Percentiles rank a stretch among this genome's conserved stretches.
These are phyloP conservation scores for Solanum chiquidenum DNA, from an alignment of 257 asterid species.

Conservation along the genomic window DNA sequence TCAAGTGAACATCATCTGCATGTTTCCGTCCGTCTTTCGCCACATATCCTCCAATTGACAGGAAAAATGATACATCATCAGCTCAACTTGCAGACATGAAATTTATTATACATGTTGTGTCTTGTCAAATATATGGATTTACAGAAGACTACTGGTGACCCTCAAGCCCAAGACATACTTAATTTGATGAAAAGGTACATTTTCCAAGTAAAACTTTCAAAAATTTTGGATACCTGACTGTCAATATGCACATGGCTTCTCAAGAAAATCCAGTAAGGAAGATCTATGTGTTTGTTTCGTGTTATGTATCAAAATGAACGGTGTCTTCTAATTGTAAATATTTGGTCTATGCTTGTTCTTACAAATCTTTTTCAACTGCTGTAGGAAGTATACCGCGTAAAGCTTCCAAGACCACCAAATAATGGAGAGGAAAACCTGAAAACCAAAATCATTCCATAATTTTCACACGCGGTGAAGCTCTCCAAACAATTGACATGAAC, in stretches of 20 bases:
- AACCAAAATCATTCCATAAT: constrained; percentile 84
- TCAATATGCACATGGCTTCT: not conserved
- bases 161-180: constrained; percentile 83
- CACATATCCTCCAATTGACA: constrained; percentile 77
- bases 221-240: not conserved
- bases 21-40: not conserved
- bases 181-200: constrained; percentile 68
- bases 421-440: constrained; percentile 95
- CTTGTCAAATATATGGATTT: constrained; percentile 88
- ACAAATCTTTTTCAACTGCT: constrained; percentile 3
- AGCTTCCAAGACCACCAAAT: constrained; percentile 89
- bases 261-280: not conserved
- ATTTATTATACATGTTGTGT: constrained; percentile 69
- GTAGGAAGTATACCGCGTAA: constrained; percentile 79
- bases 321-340: not conserved
- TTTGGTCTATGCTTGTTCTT: not conserved
- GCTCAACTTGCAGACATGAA: constrained; percentile 92
- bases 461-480: constrained; percentile 96
- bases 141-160: constrained; percentile 73
- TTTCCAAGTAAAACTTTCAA: not conserved
- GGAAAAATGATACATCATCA: constrained; percentile 63
- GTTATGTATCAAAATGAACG: not conserved
- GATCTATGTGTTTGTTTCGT: not conserved
- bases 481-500: constrained; percentile 94
- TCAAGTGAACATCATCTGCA: not conserved